These are phyloP conservation scores for Dictyostelium capitatum DNA, from an alignment of 78 protist species.

Conservation along the genomic window DNA sequence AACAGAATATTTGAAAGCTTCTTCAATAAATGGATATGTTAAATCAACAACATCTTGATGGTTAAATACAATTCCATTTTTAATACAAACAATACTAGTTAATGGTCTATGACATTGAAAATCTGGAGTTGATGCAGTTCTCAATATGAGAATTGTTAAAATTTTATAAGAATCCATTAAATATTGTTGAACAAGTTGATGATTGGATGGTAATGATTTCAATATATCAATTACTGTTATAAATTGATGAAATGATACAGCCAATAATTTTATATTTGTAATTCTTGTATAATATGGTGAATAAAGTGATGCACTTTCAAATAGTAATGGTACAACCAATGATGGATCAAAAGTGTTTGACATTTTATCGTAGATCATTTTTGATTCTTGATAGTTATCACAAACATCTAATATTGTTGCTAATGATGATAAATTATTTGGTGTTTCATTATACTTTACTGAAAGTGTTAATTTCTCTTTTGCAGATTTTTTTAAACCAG, in stretches of 20 bases:
- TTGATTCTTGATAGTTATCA: neutral
- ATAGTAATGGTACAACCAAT: neutral
- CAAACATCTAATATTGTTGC: slow-evolving; percentile 35
- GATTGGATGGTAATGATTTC: neutral
- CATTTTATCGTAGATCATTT: neutral
- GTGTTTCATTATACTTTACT: neutral
- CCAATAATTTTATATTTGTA: neutral
- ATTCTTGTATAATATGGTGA: slow-evolving; percentile 27
- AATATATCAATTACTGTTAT: neutral
- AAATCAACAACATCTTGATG: neutral
- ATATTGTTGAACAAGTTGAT: slow-evolving; percentile 4
- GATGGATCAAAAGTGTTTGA: neutral
- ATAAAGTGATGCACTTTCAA: slow-evolving; percentile 46
- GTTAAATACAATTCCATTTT: neutral
- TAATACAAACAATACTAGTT: neutral
- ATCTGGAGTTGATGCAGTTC: neutral
- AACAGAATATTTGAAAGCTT: neutral
- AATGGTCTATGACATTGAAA: neutral
- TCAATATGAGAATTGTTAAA: neutral
- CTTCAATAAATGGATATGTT: neutral
- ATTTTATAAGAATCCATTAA: neutral
- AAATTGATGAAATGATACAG: slow-evolving; percentile 19
- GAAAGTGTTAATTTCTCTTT: neutral
- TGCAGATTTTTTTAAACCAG: neutral
- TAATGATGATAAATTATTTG: neutral